Conservation (phyloP, 352 stramenopile genomes). For the Aphanomyces euteiches region DNA sequence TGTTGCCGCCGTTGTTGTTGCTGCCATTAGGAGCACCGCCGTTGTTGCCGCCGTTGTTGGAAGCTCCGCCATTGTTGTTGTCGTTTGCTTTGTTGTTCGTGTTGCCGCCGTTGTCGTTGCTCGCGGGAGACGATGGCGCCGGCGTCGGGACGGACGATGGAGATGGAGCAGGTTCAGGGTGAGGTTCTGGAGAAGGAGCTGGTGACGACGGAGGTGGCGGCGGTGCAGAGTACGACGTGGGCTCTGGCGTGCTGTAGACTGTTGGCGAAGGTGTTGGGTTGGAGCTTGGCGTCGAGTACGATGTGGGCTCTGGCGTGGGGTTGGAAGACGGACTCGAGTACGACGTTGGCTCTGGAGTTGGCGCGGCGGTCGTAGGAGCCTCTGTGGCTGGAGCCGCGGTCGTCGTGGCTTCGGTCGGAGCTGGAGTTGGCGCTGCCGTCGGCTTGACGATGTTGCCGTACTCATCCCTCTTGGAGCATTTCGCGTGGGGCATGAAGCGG, state of each 20-base stretch:
- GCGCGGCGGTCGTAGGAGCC: neutral
- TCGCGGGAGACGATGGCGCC: neutral
- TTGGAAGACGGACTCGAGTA: neutral
- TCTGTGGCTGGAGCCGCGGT: constrained; percentile 5
- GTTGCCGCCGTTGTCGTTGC: neutral
- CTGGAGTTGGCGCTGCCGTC: neutral
- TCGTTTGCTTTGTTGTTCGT: neutral
- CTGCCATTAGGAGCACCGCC: neutral
- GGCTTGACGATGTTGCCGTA: neutral
- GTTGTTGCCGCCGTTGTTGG: constrained; percentile 3
- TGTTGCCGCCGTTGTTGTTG: neutral
- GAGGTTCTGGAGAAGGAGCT: neutral
- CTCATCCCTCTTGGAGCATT: neutral
- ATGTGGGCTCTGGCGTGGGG: neutral
- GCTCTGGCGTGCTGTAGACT: neutral
- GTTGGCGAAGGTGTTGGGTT: neutral
- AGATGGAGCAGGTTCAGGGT: neutral
- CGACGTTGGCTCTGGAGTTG: constrained; percentile 3
- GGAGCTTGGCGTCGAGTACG: neutral
- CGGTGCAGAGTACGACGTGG: neutral
- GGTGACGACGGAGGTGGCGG: too few relatives aligned
- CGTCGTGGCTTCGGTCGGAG: neutral
- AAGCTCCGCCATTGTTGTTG: neutral
- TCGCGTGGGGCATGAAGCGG: constrained; percentile 18
- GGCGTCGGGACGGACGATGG: constrained; percentile 6